These are phyloP conservation scores for Botrytis hyacinthi DNA, from an alignment of 2,329 filamentous ascomycete genomes.

Conservation along the genomic window DNA sequence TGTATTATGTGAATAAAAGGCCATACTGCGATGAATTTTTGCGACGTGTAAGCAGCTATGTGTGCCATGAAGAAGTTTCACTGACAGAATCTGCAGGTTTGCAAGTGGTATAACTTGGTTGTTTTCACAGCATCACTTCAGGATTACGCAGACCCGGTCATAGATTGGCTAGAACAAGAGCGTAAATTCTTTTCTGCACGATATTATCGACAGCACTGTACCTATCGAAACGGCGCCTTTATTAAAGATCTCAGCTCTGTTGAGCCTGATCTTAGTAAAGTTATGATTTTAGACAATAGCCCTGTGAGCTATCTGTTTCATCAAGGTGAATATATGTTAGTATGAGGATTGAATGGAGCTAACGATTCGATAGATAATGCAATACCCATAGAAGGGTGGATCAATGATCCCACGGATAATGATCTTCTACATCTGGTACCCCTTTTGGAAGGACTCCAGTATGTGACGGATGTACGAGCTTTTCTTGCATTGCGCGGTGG, in stretches of 20 bases:
- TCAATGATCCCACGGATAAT: constrained; percentile 95
- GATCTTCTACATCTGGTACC: constrained; percentile 91
- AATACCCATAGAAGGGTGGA: constrained; percentile 98
- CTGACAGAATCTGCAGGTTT: constrained; percentile 56
- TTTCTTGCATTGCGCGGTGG: constrained; percentile 85
- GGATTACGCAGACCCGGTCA: constrained; percentile 97
- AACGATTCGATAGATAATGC: constrained; percentile 72
- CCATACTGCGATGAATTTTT: constrained; percentile 96
- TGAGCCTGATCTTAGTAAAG: constrained; percentile 93
- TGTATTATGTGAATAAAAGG: constrained; percentile 98
- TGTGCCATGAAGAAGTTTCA: not conserved
- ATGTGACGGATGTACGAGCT: constrained; percentile 92
- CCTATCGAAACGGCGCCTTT: constrained; percentile 89
- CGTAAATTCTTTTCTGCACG: constrained; percentile 92
- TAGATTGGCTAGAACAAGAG: constrained; percentile 97
- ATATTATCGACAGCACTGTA: constrained; percentile 97
- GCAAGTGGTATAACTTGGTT: constrained; percentile 97
- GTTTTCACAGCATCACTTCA: constrained; percentile 97
- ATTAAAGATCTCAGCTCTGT: constrained; percentile 97
- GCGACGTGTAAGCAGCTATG: constrained; percentile 60
- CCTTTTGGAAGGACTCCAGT: constrained; percentile 89
- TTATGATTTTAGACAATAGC: constrained; percentile 99
- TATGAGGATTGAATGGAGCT: constrained; percentile 1
- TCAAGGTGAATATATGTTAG: constrained; percentile 64
- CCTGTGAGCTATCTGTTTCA: constrained; percentile 98